A percentile compares a stretch with the other conserved stretches of the same genome.
phyloP scores from a whole-genome alignment of 805 yeast species.

The Hanseniaspora lachancei region DNA sequence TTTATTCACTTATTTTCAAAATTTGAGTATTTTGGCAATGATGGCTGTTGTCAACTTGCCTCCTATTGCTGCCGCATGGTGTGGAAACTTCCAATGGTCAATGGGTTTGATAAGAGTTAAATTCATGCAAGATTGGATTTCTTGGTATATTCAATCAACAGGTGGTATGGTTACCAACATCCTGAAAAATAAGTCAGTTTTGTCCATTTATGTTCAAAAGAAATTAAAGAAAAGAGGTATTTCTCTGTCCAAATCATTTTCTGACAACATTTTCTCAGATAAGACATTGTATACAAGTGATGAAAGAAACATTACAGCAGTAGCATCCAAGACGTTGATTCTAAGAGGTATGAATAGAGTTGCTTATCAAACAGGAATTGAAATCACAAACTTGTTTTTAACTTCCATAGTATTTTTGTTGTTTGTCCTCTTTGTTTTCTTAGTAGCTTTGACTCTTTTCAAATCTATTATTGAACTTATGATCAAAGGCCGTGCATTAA shows the following conservation, averaged over 20 bases:
- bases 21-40: conserved; percentile 83
- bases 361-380: conserved; percentile 70
- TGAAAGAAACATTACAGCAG: conserved; percentile 45
- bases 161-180: conserved; percentile 80
- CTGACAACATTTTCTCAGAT: conserved; percentile 40
- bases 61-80: conserved; percentile 97
- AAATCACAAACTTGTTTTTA: conserved; percentile 70
- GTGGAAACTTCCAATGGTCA: conserved; percentile 93
- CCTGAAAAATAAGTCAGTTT: conserved; percentile 43
- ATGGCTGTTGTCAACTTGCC: conserved; percentile 88
- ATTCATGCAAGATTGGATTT: conserved; percentile 71
- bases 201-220: conserved; percentile 81
- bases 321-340: conserved; percentile 59
- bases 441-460: conserved; percentile 44
- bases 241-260: conserved; percentile 29
- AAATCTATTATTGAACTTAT: conserved; percentile 57
- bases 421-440: conserved; percentile 54
- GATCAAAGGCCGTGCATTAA: conserved; percentile 45
- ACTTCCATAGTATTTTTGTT: conserved; percentile 77
- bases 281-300: conserved; percentile 49
- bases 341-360: conserved; percentile 89
- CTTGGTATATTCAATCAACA: conserved; percentile 92
- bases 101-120: conserved; percentile 70
- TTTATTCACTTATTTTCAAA: conserved; percentile 84
- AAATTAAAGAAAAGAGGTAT: conserved; percentile 11